Evolutionary conservation across 164 flowering plant genomes (phyloP), one percentile per base, ranked within the genome.

Genomic region (Annona cherimola): DNA sequence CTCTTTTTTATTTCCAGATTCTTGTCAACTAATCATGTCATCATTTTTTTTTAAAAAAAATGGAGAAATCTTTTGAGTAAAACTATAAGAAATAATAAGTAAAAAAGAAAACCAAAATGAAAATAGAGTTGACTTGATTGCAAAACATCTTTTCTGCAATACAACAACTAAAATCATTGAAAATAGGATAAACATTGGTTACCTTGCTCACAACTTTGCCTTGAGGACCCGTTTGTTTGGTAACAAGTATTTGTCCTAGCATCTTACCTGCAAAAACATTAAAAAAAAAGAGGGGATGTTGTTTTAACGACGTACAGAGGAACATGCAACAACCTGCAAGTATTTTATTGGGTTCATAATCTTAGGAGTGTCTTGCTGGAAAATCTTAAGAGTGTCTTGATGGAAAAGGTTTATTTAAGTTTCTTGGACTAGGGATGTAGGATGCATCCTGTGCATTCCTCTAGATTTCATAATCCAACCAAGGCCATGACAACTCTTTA

Each of bases 161-260:
- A 16, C 57, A 50, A 16, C 57, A 50, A 50, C 57, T 50, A 50
- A 11, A 50, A 50, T 50, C 0, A 16, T 3, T 2, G 14, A 50
- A 16, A 50, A 11, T 1, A 9, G 9, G 57, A 16, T 50, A 66
- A 61, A 68, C 9, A 67, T 16, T 6, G 50, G 39, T 61, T 69
- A 93, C 99, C 97, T 90, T 95, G 93, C 92, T 89, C 74, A 93
- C 99, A 75, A 88, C 71, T 88, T 93, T 96, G 57, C 99, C 98
- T 75, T 91, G 90, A 5, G 98, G 87, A 5, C 99, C 99, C 74
- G 97, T 85, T 84, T 96, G 99, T 74, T 96, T 96, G 67, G 99
- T 96, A 42, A 96, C 97, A 78, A 96, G 93, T 78, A 91, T 86
- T 85, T 96, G 97, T 5, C 99, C 99, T 68, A 96, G 96, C 99